Conservation (phyloP, 2,329 filamentous ascomycete species). For the Alternaria gansuensis region DNA sequence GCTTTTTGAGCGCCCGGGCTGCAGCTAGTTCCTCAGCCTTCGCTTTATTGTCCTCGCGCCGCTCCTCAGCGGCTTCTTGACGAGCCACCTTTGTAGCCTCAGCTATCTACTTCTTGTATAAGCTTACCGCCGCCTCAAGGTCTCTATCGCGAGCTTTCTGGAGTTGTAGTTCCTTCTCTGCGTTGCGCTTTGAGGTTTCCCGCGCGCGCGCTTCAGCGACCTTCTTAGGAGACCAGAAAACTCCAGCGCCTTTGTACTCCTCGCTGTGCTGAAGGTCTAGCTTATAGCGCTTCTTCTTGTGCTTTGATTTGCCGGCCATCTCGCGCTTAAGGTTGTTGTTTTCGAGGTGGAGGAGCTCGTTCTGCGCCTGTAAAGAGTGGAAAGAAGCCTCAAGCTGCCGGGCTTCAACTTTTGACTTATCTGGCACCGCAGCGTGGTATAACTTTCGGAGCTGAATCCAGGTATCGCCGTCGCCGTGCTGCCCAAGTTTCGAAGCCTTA, state of each 20-base stretch:
- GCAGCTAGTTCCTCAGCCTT: no score
- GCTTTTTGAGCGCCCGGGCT: no score
- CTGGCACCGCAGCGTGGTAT: background rate
- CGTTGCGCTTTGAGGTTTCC: background rate
- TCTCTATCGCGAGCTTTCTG: background rate
- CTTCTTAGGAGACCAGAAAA: slow-evolving; percentile 5
- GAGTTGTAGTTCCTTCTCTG: background rate
- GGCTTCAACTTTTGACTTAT: slow-evolving; percentile 3
- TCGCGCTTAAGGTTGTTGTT: background rate
- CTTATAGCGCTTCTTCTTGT: background rate
- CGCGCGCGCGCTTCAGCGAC: background rate
- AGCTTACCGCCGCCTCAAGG: background rate
- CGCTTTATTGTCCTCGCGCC: no score
- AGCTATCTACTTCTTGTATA: background rate
- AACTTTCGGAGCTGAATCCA: background rate
- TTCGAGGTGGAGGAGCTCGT: no score
- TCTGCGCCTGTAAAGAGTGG: no score
- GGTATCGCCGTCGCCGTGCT: background rate
- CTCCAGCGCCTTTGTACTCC: background rate
- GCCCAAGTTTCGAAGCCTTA: background rate
- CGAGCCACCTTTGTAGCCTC: background rate
- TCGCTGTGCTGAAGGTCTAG: slow-evolving; percentile 5
- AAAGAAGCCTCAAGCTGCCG: no score
- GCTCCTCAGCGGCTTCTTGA: background rate
- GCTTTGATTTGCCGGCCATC: no score